A percentile compares a stretch with the other conserved stretches of the same genome.
Conservation (phyloP, 805 yeast species). For the Lipomyces sp. region DNA sequence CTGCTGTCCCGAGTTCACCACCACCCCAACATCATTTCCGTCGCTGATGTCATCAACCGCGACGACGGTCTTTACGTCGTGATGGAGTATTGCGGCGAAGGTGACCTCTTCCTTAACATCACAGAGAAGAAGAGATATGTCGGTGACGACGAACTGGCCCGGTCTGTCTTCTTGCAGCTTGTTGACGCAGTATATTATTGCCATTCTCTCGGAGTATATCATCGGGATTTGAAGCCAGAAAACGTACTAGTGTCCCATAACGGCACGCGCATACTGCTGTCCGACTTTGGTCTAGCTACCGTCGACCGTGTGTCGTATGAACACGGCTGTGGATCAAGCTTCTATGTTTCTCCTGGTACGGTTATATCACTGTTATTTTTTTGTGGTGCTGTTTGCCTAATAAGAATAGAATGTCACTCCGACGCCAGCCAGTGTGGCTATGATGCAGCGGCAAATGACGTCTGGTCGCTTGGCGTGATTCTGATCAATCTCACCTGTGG, state of each 20-base stretch:
- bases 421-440: constrained; percentile 17
- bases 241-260: constrained; percentile 72
- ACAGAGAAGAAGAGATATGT: constrained; percentile 67
- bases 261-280: constrained; percentile 63
- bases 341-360: constrained; percentile 89
- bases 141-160: constrained; percentile 54
- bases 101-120: constrained; percentile 84
- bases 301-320: constrained; percentile 65
- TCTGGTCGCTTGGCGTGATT: constrained; percentile 86
- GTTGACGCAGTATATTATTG: constrained; percentile 82
- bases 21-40: constrained; percentile 78
- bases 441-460: constrained; percentile 64
- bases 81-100: constrained; percentile 84
- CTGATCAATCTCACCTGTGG: constrained; percentile 79
- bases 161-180: constrained; percentile 71
- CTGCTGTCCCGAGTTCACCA: constrained; percentile 74
- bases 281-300: constrained; percentile 91
- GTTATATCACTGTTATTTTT: too few species aligned
- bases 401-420: constrained; percentile 21
- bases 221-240: constrained; percentile 95
- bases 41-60: constrained; percentile 71
- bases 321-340: constrained; percentile 82
- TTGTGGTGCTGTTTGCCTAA: background rate
- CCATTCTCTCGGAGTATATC: constrained; percentile 82
- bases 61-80: constrained; percentile 62